Base-by-base conservation (phyloP, 345 rosid genomes). In the Populus davidiana region DNA sequence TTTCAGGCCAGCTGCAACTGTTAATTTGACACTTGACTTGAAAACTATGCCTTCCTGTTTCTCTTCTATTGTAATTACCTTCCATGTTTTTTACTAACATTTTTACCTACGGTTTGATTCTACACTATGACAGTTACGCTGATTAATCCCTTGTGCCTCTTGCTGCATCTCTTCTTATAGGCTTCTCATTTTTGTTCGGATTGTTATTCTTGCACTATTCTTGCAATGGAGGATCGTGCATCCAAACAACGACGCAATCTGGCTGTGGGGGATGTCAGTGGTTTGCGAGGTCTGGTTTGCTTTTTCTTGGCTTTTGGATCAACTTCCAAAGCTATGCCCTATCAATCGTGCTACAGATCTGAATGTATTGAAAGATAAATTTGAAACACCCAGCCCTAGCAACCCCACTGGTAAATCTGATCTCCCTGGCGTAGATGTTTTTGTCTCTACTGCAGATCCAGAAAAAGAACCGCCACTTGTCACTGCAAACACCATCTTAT, bases 381-480 rank as follows among this genome's bases (percentile, higher is more conserved):
- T 95, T 81, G 99, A 95, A 86, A 86, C 89, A n/a, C 94, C 97
- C 27, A 80, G 75, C 63, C 89, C 82, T 3, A 87, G 73, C 77
- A 94, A 94, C 68, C 97, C 98, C 23, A 90, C 91, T 1, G 99
- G 99, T 64, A 93, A 92, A 82, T 95, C 99, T 13, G 99, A 95
- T 80, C 99, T 96, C 74, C 99, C 98, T 21, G 99, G 99, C 20
- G 36, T 93, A 11, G 99, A 96, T 83, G 63, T 96, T 27, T 96
- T 92, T 69, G 99, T 96, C 78, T 96, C 99, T 29, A 96, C 99
- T 35, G 99, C 99, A 1, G 99, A 96, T 84, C 99, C 99, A 0
- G 99, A 96, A 85, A 96, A 96, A 85, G 99, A 96, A 76, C 99
- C 99, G 2, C 99, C 99, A 69, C 94, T 96, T 77, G 99, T 96